Evolutionary conservation across 2,329 filamentous ascomycete genomes (phyloP), one percentile per base, ranked within the genome.

Genomic region (Sporothrix brunneoviolacea): DNA sequence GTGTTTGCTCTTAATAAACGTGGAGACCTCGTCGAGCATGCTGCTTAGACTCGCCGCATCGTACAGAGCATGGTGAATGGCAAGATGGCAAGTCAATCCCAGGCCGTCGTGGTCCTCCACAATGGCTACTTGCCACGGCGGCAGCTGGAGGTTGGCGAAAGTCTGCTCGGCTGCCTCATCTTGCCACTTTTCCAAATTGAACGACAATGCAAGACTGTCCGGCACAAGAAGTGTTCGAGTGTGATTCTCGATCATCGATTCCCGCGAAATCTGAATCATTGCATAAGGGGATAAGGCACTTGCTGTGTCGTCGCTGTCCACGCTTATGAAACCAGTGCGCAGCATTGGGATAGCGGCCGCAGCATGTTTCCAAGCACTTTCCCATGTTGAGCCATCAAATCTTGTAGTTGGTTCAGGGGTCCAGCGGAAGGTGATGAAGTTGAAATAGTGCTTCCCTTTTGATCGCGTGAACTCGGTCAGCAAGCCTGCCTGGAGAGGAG

Each of bases 11-110:
- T 60, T 53, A 30, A 77, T 71, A 10, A 64, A 59, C 32, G 58
- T 59, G 2, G 66, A 59, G 12, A 95, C 70, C 57, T 85, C 79
- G 0, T 70, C 61, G 2, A 95, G 66, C 1, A 96, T 74, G 1
- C 72, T 61, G 4, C 78, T 71, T 10, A 96, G 68, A 8, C 88
- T 90, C 36, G 80, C 74, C 0, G 89, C 91, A 68, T 96, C 91
- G 57, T 94, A 96, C 0, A 96, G 70, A 0, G 87, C 86, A 67
- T 96, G 91, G 55, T 94, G 85, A 3, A 89, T 73, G 2, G 70
- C 62, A 4, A 82, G 55, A 41, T 75, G 68, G 32, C 53, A 58
- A 3, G 35, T 21, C 9, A 42, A 16, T 8, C 6, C 12, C 2
- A 6, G 7, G 1, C 18, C 65, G 77, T 72, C 3, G 43, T 58